phyloP scores from a whole-genome alignment of 1,284 basidiomycete genomes.

The Ustilago nuda region DNA sequence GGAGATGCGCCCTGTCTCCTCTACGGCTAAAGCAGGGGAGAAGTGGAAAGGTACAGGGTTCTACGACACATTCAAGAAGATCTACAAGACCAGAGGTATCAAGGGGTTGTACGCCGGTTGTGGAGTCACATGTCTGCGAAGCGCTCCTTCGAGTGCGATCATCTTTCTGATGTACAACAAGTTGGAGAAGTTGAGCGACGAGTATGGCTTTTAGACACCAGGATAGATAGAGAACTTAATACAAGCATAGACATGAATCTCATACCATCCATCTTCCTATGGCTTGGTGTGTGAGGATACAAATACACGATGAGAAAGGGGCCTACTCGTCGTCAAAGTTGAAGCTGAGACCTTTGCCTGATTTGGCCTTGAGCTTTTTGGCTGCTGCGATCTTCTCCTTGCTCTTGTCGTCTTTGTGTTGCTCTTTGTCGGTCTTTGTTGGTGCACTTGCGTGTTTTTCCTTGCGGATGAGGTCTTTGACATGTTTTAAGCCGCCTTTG shows the following conservation, averaged over 20 bases:
- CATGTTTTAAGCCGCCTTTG: slow-evolving; percentile 16
- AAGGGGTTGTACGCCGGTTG: slow-evolving; percentile 91
- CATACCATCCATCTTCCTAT: not conserved
- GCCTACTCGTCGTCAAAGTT: slow-evolving; percentile 37
- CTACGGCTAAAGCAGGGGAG: slow-evolving; percentile 9
- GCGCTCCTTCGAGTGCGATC: slow-evolving; percentile 75
- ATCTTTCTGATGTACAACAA: slow-evolving; percentile 64
- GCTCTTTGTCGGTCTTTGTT: slow-evolving; percentile 2
- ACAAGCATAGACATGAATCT: slow-evolving; percentile 7
- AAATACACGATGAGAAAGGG: not conserved
- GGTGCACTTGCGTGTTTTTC: slow-evolving; percentile 6
- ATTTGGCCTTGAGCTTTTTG: slow-evolving; percentile 27
- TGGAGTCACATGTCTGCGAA: slow-evolving; percentile 87
- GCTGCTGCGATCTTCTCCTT: slow-evolving; percentile 26
- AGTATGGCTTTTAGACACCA: slow-evolving; percentile 41
- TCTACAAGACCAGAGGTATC: slow-evolving; percentile 83
- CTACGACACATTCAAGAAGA: slow-evolving; percentile 77
- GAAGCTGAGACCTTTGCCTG: slow-evolving; percentile 52
- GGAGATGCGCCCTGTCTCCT: slow-evolving; percentile 75
- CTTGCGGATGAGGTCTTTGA: slow-evolving; percentile 33
- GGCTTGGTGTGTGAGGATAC: not conserved
- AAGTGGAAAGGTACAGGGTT: slow-evolving; percentile 75
- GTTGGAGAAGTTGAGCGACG: slow-evolving; percentile 56
- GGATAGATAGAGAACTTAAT: not conserved
- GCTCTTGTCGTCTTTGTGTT: slow-evolving; percentile 16